phyloP scores from a whole-genome alignment of 2,329 filamentous ascomycete species.

The Penicillium sp. region DNA sequence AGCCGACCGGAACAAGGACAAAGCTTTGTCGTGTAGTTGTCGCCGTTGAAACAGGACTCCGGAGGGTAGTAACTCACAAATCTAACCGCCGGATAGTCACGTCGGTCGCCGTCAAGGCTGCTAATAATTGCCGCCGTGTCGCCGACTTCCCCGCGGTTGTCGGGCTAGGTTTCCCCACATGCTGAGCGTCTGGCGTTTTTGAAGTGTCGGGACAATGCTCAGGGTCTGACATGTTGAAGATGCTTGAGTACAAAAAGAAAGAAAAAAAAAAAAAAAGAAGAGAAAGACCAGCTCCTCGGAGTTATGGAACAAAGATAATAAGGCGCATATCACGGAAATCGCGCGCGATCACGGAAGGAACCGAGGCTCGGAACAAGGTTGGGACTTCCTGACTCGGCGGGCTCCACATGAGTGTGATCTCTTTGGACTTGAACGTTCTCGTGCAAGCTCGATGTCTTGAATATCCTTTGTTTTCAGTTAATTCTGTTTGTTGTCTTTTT shows the following conservation, averaged over 20 bases:
- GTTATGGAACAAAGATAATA: neutral
- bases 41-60: neutral
- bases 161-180: constrained; percentile 17
- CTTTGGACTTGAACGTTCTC: too few species aligned
- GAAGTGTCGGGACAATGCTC: constrained; percentile 15
- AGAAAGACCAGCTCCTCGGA: constrained; percentile 6
- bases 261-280: neutral
- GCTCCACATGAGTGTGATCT: too few species aligned
- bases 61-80: constrained; percentile 21
- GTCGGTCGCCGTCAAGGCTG: constrained; percentile 30
- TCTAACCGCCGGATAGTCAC: constrained; percentile 31
- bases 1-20: neutral
- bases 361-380: constrained; percentile 31
- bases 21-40: neutral
- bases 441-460: too few species aligned
- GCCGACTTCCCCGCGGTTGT: constrained; percentile 24
- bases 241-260: neutral
- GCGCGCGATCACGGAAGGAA: constrained; percentile 14
- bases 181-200: constrained; percentile 11
- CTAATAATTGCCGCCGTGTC: constrained; percentile 26
- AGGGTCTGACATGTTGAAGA: constrained; percentile 23
- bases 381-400: constrained; percentile 13
- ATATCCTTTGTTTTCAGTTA: too few species aligned
- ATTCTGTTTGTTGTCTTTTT: too few species aligned
- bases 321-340: constrained; percentile 4